Evolutionary conservation across 306 rosid species (phyloP).

Genomic region (Datisca glomerata): DNA sequence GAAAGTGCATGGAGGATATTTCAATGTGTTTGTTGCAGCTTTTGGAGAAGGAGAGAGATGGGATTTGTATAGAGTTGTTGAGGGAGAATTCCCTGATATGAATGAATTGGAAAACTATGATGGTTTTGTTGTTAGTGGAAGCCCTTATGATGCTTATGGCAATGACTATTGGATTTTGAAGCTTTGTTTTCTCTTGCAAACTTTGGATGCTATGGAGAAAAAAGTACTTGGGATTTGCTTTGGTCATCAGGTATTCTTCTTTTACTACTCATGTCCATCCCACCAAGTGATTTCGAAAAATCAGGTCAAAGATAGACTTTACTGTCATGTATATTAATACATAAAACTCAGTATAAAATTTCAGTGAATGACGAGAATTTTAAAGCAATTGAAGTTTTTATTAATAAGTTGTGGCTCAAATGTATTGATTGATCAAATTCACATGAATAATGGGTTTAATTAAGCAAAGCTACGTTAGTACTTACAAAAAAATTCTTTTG

Average conservation of each 20-base stretch:
- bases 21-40: conserved; percentile 35
- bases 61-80: conserved; percentile 52
- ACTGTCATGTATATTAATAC: no score
- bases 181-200: conserved; percentile 46
- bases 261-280: no score
- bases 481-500: background rate
- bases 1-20: conserved; percentile 48
- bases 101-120: conserved; percentile 32
- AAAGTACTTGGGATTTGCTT: conserved; percentile 68
- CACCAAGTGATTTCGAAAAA: no score
- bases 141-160: conserved; percentile 45
- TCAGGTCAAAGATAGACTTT: no score
- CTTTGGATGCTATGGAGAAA: conserved; percentile 46
- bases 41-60: conserved; percentile 55
- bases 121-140: conserved; percentile 54
- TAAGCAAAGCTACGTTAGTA: no score
- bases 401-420: no score
- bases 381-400: no score
- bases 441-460: no score
- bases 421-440: no score
- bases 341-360: no score
- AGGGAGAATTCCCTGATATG: conserved; percentile 40
- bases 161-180: conserved; percentile 45
- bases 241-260: conserved; percentile 80
- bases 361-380: no score